Evolutionary conservation across 306 rosid species (phyloP), one percentile per base, ranked within the genome.

Genomic region (Biancaea sappan): DNA sequence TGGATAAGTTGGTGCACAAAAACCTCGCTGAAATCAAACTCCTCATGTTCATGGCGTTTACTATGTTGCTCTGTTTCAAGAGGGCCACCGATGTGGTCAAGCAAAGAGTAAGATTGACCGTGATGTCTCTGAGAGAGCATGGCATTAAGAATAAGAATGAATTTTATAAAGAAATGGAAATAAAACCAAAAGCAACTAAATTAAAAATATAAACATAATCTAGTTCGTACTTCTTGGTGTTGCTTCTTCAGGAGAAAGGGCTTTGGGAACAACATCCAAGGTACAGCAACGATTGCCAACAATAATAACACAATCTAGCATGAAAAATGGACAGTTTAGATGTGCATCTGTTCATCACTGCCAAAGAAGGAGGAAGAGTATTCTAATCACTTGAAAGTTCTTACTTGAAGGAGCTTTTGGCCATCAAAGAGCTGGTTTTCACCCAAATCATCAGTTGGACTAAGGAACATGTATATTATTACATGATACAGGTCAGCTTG

Each of bases 401-500:
- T 61, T 61, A 61, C 67, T 61, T 61, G 67, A 19, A 61, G 67
- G 26, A 61, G 12, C 47, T 34, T 35, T 35, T 61, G 94, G 81
- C 94, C 89, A 85, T 82, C 82, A 72, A 89, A 89, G 69, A 89
- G 79, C 72, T 85, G 83, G 77, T 89, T 89, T 70, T 86, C 94
- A 40, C 91, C 89, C 52, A 89, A 89, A 38, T 79, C 86, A 2
- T 86, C 94, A 71, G 80, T 73, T 11, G 94, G 94, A 73, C 94
- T 89, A 54, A 89, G 71, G 70, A 89, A 34, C 67, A 61, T 61
- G 67, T 61, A 61, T 61, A 61, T 61, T 47, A 61, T 61, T 47
- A 61, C 67, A 34, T 61, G 67, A 34, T 61, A 61, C 46, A 61
- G 47, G 47, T 61, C 67, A 18, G 67, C 67, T 35, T 61, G 67